A percentile compares a stretch with the other conserved stretches of the same genome.
These are phyloP conservation scores for Biscutella auriculata DNA, from an alignment of 441 rosid genomes.

Conservation along the genomic window DNA sequence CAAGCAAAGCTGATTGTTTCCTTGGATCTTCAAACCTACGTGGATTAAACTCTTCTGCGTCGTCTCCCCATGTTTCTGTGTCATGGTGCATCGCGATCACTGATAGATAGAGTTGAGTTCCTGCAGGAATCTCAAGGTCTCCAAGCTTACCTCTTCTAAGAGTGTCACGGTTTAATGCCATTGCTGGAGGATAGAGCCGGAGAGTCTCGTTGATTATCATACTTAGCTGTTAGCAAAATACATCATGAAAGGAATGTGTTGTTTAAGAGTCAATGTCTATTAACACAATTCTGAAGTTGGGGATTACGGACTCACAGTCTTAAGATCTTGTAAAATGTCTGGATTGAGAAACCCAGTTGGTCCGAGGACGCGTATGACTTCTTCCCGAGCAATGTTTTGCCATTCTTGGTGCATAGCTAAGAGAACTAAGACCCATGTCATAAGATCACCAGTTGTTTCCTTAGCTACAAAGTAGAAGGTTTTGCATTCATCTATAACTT, in stretches of 20 bases:
- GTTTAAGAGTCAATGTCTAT: not conserved
- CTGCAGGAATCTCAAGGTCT: conserved; percentile 41
- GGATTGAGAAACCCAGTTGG: conserved; percentile 21
- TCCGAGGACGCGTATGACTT: conserved; percentile 36
- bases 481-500: conserved; percentile 76
- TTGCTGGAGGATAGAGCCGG: conserved; percentile 59
- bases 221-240: conserved; percentile 34
- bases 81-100: conserved; percentile 43
- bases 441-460: conserved; percentile 52
- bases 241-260: not conserved
- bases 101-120: conserved; percentile 43
- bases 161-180: conserved; percentile 36
- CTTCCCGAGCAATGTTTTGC: conserved; percentile 67
- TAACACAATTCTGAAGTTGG: not conserved
- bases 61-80: conserved; percentile 56
- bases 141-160: conserved; percentile 36
- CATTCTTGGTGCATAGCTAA: conserved; percentile 68
- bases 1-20: conserved; percentile 38
- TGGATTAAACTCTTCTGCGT: conserved; percentile 63
- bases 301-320: conserved; percentile 36
- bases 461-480: conserved; percentile 79
- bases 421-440: conserved; percentile 63
- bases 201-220: conserved; percentile 61
- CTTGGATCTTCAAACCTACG: conserved; percentile 40
- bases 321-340: conserved; percentile 42